Evolutionary conservation across 2,329 filamentous ascomycete genomes (phyloP).

Genomic region (Alternaria gaisen): DNA sequence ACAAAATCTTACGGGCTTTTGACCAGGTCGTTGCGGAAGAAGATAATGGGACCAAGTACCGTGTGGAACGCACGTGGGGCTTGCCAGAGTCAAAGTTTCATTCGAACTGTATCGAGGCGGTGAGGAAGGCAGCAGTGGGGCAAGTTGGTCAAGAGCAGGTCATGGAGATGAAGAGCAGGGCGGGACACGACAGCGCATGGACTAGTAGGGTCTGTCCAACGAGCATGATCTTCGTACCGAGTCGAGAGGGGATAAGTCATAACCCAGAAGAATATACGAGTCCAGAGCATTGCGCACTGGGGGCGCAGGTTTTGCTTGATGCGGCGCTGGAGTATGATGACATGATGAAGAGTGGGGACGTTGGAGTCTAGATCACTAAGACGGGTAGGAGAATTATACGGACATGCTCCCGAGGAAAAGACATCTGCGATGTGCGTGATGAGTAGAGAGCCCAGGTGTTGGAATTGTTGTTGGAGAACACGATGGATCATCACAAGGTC

Average conservation of each 20-base stretch:
- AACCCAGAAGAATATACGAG: slow-evolving; percentile 56
- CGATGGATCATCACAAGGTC: no score
- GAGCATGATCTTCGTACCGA: slow-evolving; percentile 58
- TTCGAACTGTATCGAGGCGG: slow-evolving; percentile 30
- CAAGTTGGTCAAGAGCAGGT: slow-evolving; percentile 29
- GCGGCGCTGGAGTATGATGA: slow-evolving; percentile 15
- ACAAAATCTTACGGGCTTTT: slow-evolving; percentile 19
- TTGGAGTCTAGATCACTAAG: neutral
- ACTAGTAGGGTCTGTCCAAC: slow-evolving; percentile 39
- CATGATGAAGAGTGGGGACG: neutral
- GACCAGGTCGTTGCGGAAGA: slow-evolving; percentile 26
- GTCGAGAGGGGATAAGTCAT: slow-evolving; percentile 55
- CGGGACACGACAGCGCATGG: slow-evolving; percentile 42
- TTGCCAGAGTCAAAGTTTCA: slow-evolving; percentile 39
- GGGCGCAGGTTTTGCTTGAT: slow-evolving; percentile 58
- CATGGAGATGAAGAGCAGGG: slow-evolving; percentile 40
- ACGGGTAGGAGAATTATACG: neutral
- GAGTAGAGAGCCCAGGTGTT: no score
- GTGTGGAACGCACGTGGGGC: slow-evolving; percentile 35
- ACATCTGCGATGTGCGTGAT: no score
- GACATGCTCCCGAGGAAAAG: no score
- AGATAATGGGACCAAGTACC: slow-evolving; percentile 32
- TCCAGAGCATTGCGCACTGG: slow-evolving; percentile 55
- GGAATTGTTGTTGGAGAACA: no score
- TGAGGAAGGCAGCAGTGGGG: slow-evolving; percentile 27